These are phyloP conservation scores for Gynochthodes officinalis DNA, from an alignment of 257 asterid species.

Conservation along the genomic window DNA sequence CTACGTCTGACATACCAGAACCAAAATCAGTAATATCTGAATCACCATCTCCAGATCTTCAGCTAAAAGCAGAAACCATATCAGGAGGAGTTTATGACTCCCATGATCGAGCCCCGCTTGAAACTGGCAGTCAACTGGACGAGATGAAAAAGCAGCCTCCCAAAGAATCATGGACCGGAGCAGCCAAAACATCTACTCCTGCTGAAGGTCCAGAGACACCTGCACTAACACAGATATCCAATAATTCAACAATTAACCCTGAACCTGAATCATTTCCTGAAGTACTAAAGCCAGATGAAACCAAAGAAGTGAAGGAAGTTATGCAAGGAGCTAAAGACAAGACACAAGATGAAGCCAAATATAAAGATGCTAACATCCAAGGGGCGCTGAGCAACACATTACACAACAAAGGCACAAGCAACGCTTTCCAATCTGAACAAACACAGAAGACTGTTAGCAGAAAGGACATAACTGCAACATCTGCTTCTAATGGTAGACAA, in stretches of 20 bases:
- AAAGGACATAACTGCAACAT: conserved; percentile 25
- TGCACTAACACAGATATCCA: conserved; percentile 18
- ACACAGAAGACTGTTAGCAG: conserved; percentile 20
- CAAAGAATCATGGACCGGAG: conserved; percentile 17
- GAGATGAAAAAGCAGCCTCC: conserved; percentile 22
- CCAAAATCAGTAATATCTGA: conserved; percentile 24
- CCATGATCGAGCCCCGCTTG: conserved; percentile 16
- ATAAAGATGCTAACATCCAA: conserved; percentile 20
- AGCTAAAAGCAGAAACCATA: conserved; percentile 18
- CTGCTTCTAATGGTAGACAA: conserved; percentile 26
- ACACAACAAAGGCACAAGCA: conserved; percentile 20
- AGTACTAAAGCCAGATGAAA: conserved; percentile 32
- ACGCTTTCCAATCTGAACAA: conserved; percentile 24
- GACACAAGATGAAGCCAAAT: conserved; percentile 26
- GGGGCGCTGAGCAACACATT: conserved; percentile 19
- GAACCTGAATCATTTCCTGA: conserved; percentile 18
- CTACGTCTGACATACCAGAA: conserved; percentile 23
- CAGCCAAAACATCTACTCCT: not conserved
- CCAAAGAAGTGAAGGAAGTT: conserved; percentile 50
- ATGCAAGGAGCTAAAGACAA: conserved; percentile 24
- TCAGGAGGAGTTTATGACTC: conserved; percentile 13
- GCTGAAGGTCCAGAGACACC: conserved; percentile 19
- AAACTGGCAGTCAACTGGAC: conserved; percentile 16
- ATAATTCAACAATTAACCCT: conserved; percentile 14
- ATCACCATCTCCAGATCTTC: conserved; percentile 28